Evolutionary conservation across 2,329 filamentous ascomycete species (phyloP).

Genomic region (Botrytis paeoniae): DNA sequence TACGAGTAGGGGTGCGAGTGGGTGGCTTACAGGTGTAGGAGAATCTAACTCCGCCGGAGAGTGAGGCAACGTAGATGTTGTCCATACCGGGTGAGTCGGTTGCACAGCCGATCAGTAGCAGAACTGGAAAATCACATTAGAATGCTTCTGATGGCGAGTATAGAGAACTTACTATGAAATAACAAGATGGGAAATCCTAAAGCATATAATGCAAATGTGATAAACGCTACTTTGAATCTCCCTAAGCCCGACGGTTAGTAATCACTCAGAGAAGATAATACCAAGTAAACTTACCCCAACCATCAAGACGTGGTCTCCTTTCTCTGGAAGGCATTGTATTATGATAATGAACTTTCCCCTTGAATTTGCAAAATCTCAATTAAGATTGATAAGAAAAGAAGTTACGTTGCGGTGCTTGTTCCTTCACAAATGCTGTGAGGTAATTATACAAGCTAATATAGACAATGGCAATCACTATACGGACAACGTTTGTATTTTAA

Average conservation of each 20-base stretch:
- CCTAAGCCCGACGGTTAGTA: neutral
- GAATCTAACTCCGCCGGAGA: neutral
- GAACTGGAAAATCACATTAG: neutral
- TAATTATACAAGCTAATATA: neutral
- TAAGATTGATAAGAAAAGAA: neutral
- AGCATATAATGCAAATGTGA: conserved; percentile 10
- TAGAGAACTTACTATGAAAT: neutral
- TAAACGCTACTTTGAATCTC: conserved; percentile 4
- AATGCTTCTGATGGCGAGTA: neutral
- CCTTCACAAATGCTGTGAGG: neutral
- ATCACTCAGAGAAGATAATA: too few species aligned
- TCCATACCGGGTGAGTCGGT: conserved; percentile 12
- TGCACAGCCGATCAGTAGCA: conserved; percentile 6
- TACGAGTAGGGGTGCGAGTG: neutral
- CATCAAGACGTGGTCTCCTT: neutral
- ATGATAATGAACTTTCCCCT: neutral
- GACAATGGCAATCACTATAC: neutral
- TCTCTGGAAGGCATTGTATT: neutral
- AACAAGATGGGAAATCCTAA: conserved; percentile 7
- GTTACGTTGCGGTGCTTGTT: neutral
- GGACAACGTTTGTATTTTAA: neutral
- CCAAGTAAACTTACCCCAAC: neutral
- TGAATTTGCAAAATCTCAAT: neutral
- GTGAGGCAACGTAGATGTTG: conserved; percentile 6
- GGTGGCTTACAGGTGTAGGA: conserved; percentile 13